Evolutionary conservation across 192 early-diverging fungal genomes (phyloP).

Genomic region (Geosiphon pyriformis): DNA sequence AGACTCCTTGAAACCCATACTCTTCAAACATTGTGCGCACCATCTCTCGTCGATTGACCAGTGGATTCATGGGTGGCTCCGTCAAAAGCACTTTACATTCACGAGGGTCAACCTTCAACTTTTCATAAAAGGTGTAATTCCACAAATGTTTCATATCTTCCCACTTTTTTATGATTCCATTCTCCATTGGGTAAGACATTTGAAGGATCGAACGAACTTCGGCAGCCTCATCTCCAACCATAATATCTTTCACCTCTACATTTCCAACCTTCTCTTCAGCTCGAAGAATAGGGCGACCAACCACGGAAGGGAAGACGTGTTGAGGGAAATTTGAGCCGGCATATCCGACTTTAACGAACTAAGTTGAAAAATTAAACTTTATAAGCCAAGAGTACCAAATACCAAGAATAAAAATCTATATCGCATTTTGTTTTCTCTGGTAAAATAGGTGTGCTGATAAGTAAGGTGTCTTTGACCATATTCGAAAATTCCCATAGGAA

Average conservation of each 20-base stretch:
- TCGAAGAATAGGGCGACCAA: conserved; percentile 96
- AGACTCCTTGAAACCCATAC: conserved; percentile 89
- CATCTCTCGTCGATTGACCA: conserved; percentile 89
- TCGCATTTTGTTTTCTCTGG: no score
- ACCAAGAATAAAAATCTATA: no score
- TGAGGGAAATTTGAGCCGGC: conserved; percentile 94
- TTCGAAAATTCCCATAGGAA: no score
- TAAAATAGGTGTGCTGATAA: no score
- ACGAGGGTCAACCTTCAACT: conserved; percentile 79
- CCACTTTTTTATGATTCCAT: conserved; percentile 97
- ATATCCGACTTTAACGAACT: conserved; percentile 98
- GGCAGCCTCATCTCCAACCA: conserved; percentile 97
- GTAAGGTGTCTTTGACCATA: no score
- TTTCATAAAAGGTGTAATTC: conserved; percentile 96
- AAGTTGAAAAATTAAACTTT: background rate
- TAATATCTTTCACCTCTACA: conserved; percentile 86
- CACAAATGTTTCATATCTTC: conserved; percentile 96
- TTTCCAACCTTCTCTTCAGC: conserved; percentile 85
- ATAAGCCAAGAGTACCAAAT: background rate
- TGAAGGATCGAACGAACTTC: conserved; percentile 79
- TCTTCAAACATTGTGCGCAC: conserved; percentile 94
- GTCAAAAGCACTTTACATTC: conserved; percentile 94
- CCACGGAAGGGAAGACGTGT: conserved; percentile 92
- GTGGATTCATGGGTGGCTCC: conserved; percentile 95
- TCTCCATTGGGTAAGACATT: conserved; percentile 98